Base-by-base conservation (phyloP, 2,329 filamentous ascomycete species). In the Aplosporella prunicola region DNA sequence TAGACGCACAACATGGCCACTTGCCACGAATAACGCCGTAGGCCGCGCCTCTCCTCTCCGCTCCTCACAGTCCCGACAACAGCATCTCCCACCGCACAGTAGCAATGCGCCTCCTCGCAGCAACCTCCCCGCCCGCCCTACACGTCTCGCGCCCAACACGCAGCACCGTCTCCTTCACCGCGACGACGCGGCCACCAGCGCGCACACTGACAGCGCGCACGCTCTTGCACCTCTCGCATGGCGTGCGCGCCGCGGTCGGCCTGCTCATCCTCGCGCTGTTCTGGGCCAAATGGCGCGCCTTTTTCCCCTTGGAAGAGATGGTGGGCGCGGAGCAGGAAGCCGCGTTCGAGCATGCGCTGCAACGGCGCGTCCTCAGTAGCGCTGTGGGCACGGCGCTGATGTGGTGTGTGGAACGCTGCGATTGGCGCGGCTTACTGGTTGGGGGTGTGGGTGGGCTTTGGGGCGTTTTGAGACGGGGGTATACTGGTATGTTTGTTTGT, bases 121-220 rank as follows among this genome's bases (percentile, higher is more conserved):
- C 15, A 8, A 40, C 17, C 38, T 22, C 38, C 3, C 38, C 32
- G 15, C 39, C 39, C 5, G 20, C 17, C 14, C 39, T 37, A 9
- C 39, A 32, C 27, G 18, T 36, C 28, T 23, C 35, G 13, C 31
- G 40, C 15, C 67, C 67, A 9, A 68, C 91, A 16, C 80, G 85
- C 31, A 93, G 87, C 3, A 94, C 91, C n/a, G 79, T 84, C 56
- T 82, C 84, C 47, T 96, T 89, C 69, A 93, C 82, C 20, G 84
- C 95, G 39, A 91, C 88, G 23, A 95, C 88, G 41, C 76, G 78
- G 29, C 76, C 82, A 9, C 53, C 59, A 9, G 62, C 60, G 23
- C 57, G 57, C 8, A 71, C 65, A 11, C 51, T 71, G 20, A 51
- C 67, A 10, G 62, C 69, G 9, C 36, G 37, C 28, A 64, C 60